A percentile compares a stretch with the other conserved stretches of the same genome.
These are phyloP conservation scores for Moesziomyces parantarcticus DNA, from an alignment of 1,284 basidiomycete species.

Conservation along the genomic window DNA sequence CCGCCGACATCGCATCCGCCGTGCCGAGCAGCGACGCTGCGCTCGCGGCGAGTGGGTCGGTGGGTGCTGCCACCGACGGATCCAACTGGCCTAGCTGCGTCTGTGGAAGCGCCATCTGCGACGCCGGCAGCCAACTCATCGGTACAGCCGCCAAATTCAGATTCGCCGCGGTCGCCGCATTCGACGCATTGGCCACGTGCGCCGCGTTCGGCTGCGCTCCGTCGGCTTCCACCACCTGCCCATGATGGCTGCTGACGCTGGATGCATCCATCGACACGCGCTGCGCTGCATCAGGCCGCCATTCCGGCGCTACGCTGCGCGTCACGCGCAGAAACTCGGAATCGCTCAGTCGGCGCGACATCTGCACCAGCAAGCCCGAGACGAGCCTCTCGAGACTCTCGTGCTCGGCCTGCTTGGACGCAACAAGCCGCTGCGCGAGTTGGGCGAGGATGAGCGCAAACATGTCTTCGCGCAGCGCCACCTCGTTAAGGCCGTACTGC, in stretches of 20 bases:
- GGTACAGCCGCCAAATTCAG: no score
- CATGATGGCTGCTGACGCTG: no score
- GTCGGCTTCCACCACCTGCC: no score
- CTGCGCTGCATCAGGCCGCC: not conserved
- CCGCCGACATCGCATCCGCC: constrained; percentile 6
- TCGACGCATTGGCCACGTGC: no score
- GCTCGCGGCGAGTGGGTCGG: not conserved
- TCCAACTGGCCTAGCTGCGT: not conserved
- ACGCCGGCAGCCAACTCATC: no score
- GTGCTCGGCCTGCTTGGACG: not conserved
- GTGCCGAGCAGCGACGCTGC: constrained; percentile 2
- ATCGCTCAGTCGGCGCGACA: constrained; percentile 11
- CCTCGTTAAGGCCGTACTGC: constrained; percentile 6
- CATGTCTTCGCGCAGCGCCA: constrained; percentile 11
- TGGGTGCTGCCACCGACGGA: not conserved
- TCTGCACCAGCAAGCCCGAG: constrained; percentile 17
- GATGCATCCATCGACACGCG: not conserved
- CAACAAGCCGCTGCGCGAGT: constrained; percentile 11
- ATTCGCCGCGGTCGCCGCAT: no score
- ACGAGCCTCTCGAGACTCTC: constrained; percentile 20
- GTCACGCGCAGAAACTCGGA: constrained; percentile 3
- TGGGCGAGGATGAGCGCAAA: constrained; percentile 15
- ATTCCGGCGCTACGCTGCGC: not conserved
- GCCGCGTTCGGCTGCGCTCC: no score
- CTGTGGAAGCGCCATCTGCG: no score